Base-by-base conservation (phyloP, 2,329 filamentous ascomycete species). In the Aspergillus caelatus region DNA sequence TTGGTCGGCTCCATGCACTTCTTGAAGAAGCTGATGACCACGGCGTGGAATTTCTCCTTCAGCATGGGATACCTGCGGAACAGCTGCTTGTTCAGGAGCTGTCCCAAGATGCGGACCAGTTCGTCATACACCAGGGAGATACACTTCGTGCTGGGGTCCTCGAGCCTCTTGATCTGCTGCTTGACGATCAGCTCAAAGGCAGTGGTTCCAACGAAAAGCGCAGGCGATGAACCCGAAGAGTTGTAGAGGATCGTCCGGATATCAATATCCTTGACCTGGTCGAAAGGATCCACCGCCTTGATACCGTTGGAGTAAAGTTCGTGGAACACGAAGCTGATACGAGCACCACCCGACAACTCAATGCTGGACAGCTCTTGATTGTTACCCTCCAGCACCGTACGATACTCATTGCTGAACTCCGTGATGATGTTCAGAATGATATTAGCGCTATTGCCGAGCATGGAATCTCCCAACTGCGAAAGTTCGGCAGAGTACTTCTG, bases 161-260 rank as follows among this genome's bases (percentile, higher is more conserved):
- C 95, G 58, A 99, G 80, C 62, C 95, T 88, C 86, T 92, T 96
- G 81, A 99, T 99, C 79, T 99, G 94, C 78, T 97, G 93, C 86
- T 98, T 99, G 70, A 98, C 94, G 71, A 99, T 97, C 69, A 97
- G 84, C 80, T 99, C 95, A 73, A 99, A 99, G n/a, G 95, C 95
- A 8, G 92, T 96, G 9, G 95, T 98, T 61, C 95, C 95, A 34
- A 99, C 95, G 75, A 99, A 99, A 9, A 99, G 88, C 2, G 95
- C 94, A 0, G 95, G 95, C 1, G 94, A 97, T 34, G 95, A 95
- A 76, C 95, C 95, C n/a, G 95, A 98, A 28, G 95, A 98, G 86
- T 99, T 99, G 88, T 96, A 96, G 10, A 99, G 87, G 65, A 97
- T 94, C 28, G 93, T 98, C 71, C 96, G 91, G 72, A 99, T 99